Conservation (phyloP, 2,329 filamentous ascomycete genomes). For the Hymenoscyphus fraxineus region DNA sequence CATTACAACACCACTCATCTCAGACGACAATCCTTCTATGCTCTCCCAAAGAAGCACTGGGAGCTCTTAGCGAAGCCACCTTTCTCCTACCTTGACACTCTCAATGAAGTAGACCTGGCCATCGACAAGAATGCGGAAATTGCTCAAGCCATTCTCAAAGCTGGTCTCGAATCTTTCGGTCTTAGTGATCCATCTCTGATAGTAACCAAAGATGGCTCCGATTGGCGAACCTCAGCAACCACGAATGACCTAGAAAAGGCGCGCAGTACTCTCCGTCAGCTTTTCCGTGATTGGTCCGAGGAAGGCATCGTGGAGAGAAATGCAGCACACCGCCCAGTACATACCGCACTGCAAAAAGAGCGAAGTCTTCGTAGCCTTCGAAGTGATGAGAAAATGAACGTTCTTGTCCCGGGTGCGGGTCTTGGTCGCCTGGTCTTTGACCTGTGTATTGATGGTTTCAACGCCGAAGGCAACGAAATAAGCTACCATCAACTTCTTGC, state of each 20-base stretch:
- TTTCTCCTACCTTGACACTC: constrained; percentile 75
- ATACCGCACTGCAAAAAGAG: constrained; percentile 59
- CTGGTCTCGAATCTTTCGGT: constrained; percentile 66
- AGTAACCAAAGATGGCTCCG: constrained; percentile 31
- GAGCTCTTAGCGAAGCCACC: constrained; percentile 75
- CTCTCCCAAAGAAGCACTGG: constrained; percentile 79
- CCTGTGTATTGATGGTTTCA: constrained; percentile 67
- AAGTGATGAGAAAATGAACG: constrained; percentile 36
- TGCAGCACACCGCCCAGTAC: constrained; percentile 72
- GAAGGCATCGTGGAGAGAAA: constrained; percentile 71
- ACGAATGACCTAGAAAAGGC: constrained; percentile 82
- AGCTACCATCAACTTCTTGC: constrained; percentile 95
- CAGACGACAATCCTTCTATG: constrained; percentile 88
- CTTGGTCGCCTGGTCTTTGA: constrained; percentile 88
- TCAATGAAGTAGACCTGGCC: constrained; percentile 76
- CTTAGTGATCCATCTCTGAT: constrained; percentile 25
- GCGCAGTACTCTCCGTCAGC: constrained; percentile 84
- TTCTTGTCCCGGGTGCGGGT: constrained; percentile 87
- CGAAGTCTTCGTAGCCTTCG: constrained; percentile 30
- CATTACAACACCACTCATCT: constrained; percentile 91
- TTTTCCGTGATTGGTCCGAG: constrained; percentile 90
- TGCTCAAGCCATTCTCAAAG: constrained; percentile 71
- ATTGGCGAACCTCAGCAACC: constrained; percentile 70
- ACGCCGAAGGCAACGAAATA: constrained; percentile 87
- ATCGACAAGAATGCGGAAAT: constrained; percentile 86